These are phyloP conservation scores for Nelumbo lutea DNA, from an alignment of 164 flowering plant genomes.

Conservation along the genomic window DNA sequence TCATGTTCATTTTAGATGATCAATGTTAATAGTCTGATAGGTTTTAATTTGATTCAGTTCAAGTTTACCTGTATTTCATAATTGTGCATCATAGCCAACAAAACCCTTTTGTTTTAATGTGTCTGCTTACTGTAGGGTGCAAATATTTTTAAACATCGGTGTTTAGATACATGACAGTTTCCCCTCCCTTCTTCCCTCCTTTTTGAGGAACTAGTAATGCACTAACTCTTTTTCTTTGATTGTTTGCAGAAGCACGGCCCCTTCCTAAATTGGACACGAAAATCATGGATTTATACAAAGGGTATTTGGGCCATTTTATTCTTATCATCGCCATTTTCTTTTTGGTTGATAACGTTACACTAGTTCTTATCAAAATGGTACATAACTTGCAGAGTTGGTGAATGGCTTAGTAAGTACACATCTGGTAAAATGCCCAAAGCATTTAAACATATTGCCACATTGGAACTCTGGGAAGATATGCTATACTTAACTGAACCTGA, in stretches of 20 bases:
- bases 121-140: background rate
- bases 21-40: too few relatives aligned
- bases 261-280: slow-evolving; percentile 60
- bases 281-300: slow-evolving; percentile 68
- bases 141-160: background rate
- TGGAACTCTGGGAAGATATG: slow-evolving; percentile 72
- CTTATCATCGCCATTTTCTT: background rate
- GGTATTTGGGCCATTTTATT: slow-evolving; percentile 38
- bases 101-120: too few relatives aligned
- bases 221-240: slow-evolving; percentile 6
- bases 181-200: background rate
- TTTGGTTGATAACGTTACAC: background rate
- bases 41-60: too few relatives aligned
- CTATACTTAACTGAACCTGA: slow-evolving; percentile 89
- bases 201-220: background rate
- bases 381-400: slow-evolving; percentile 62
- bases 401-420: slow-evolving; percentile 61
- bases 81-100: too few relatives aligned
- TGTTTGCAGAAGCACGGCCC: slow-evolving; percentile 48
- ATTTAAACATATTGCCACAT: slow-evolving; percentile 69
- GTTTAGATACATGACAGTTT: background rate
- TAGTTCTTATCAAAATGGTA: slow-evolving; percentile 1
- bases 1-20: too few relatives aligned
- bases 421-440: slow-evolving; percentile 89
- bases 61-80: too few relatives aligned